These are phyloP conservation scores for Fonsecaea multimorphosa DNA, from an alignment of 2,329 filamentous ascomycete genomes.

Conservation along the genomic window DNA sequence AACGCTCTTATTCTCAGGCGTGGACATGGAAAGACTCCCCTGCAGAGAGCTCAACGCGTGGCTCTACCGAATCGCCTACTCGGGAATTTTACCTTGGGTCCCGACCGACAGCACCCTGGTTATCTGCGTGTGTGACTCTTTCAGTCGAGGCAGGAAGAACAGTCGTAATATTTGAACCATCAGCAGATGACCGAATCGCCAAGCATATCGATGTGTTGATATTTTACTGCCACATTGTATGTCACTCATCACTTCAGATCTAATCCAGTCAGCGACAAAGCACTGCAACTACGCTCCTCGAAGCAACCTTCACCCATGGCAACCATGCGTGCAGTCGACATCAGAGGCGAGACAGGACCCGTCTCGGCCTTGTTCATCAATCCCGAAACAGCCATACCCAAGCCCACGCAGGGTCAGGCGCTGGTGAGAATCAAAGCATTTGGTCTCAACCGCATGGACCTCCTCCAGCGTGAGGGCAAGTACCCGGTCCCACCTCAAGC, in stretches of 20 bases:
- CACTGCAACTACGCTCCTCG: slow-evolving; percentile 51
- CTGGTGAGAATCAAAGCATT: slow-evolving; percentile 81
- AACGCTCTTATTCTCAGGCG: not conserved
- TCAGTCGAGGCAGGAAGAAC: not conserved
- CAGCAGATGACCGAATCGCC: not conserved
- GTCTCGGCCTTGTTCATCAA: slow-evolving; percentile 63
- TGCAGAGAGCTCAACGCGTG: slow-evolving; percentile 1
- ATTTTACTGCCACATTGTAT: slow-evolving; percentile 4
- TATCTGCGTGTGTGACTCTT: not conserved
- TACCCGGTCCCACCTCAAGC: slow-evolving; percentile 56
- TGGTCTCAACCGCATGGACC: slow-evolving; percentile 70
- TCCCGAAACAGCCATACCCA: slow-evolving; percentile 57
- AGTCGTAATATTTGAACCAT: not conserved
- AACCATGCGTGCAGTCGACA: slow-evolving; percentile 47
- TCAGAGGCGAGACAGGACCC: slow-evolving; percentile 63
- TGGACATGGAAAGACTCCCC: slow-evolving; percentile 14
- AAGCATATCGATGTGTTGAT: slow-evolving; percentile 1
- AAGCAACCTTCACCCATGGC: slow-evolving; percentile 27
- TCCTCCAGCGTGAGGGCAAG: slow-evolving; percentile 53
- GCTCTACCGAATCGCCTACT: slow-evolving; percentile 13
- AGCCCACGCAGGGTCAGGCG: slow-evolving; percentile 67
- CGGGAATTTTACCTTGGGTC: slow-evolving; percentile 1
- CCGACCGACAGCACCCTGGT: slow-evolving; percentile 18
- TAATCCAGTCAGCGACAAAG: slow-evolving; percentile 67
- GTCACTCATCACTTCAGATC: slow-evolving; percentile 17